Conservation (phyloP, 2,329 filamentous ascomycete species). For the Westerdykella sp. region DNA sequence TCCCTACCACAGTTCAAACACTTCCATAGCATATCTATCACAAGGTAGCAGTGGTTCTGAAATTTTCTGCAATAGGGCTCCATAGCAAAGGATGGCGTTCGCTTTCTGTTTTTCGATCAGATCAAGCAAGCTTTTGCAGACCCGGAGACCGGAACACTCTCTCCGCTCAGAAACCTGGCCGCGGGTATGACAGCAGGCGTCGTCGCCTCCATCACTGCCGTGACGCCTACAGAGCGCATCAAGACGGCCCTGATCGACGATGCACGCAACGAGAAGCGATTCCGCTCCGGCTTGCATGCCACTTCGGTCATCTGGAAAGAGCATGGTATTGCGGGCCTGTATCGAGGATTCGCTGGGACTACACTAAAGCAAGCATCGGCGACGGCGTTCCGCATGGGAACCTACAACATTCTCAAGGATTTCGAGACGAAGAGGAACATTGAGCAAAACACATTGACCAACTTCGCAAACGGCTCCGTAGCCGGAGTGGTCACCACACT, state of each 20-base stretch:
- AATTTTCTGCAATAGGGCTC: slow-evolving; percentile 40
- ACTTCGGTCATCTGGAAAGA: slow-evolving; percentile 45
- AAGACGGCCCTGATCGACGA: slow-evolving; percentile 64
- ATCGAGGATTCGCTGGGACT: slow-evolving; percentile 54
- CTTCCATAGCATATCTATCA: background rate
- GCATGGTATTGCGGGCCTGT: slow-evolving; percentile 51
- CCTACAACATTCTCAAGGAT: slow-evolving; percentile 59
- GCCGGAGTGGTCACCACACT: slow-evolving; percentile 57
- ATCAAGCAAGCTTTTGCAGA: slow-evolving; percentile 56
- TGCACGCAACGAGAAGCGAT: slow-evolving; percentile 46
- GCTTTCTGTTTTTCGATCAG: slow-evolving; percentile 60
- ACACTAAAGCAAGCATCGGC: slow-evolving; percentile 58
- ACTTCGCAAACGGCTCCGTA: slow-evolving; percentile 56
- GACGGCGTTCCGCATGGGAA: slow-evolving; percentile 57
- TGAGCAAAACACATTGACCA: slow-evolving; percentile 46
- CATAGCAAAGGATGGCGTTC: slow-evolving; percentile 58
- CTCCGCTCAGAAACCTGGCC: slow-evolving; percentile 51
- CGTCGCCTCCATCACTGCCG: slow-evolving; percentile 56
- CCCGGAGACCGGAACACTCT: slow-evolving; percentile 50
- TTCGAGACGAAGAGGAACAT: slow-evolving; percentile 46
- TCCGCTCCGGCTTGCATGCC: slow-evolving; percentile 48
- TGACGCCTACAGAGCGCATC: slow-evolving; percentile 62
- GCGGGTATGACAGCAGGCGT: slow-evolving; percentile 60
- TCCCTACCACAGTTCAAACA: background rate
- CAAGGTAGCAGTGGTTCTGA: background rate